Conservation (phyloP, 2,329 filamentous ascomycete species). For the Dendrostoma leiphaemia region DNA sequence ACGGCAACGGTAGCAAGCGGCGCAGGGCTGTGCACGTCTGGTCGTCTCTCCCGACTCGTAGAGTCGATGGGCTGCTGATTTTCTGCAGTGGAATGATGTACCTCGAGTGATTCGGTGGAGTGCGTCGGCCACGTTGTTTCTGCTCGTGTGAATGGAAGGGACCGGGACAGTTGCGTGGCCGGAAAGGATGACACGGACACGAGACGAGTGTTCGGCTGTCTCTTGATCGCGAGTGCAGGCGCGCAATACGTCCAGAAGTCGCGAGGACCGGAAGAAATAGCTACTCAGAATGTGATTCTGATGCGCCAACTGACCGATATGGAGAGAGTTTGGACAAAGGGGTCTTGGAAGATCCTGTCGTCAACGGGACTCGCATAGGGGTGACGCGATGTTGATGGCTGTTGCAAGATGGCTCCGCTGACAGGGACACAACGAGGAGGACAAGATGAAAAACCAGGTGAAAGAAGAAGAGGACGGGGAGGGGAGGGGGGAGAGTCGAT, state of each 20-base stretch:
- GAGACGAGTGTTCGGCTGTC: not conserved
- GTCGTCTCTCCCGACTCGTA: not conserved
- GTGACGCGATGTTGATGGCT: not conserved
- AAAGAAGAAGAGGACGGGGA: slow-evolving; percentile 11
- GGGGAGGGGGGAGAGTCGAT: slow-evolving; percentile 5
- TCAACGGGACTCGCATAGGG: not conserved
- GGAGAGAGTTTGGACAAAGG: not conserved
- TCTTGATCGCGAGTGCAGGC: too few relatives aligned
- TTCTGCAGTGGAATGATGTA: not conserved
- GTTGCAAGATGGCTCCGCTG: not conserved
- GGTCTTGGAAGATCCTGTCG: not conserved
- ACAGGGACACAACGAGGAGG: not conserved
- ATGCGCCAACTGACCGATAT: not conserved
- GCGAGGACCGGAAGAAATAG: too few relatives aligned
- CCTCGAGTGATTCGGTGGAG: not conserved
- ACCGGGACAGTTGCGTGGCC: not conserved
- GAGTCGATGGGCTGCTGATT: not conserved
- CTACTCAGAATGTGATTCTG: too few relatives aligned
- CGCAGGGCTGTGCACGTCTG: not conserved
- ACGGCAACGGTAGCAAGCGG: not conserved
- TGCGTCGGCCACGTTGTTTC: not conserved
- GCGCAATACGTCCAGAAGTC: not conserved
- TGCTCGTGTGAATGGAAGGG: not conserved
- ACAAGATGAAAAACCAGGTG: slow-evolving; percentile 16
- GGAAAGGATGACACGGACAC: not conserved